Evolutionary conservation across 164 flowering plant genomes (phyloP).

Genomic region (Berberis thunbergii): DNA sequence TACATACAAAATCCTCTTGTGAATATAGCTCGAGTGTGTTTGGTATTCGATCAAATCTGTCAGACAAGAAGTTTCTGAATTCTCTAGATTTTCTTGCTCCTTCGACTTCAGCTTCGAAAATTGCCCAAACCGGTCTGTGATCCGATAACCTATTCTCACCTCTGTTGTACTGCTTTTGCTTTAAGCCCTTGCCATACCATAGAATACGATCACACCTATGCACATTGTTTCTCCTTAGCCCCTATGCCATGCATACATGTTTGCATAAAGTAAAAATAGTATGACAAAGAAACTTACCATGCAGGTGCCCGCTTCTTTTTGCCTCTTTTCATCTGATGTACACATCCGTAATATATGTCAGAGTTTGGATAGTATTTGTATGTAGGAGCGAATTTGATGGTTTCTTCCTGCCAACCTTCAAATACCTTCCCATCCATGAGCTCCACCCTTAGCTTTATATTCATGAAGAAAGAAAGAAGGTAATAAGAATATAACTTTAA

Average conservation of each 20-base stretch:
- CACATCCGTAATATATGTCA: conserved; percentile 37
- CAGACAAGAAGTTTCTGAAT: conserved; percentile 24
- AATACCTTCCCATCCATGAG: conserved; percentile 42
- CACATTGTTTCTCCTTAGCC: not conserved
- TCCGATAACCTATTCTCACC: conserved; percentile 23
- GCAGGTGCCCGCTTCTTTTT: conserved; percentile 57
- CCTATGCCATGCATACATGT: not conserved
- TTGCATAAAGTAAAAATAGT: not conserved
- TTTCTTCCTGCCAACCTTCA: conserved; percentile 55
- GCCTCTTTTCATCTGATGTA: conserved; percentile 18
- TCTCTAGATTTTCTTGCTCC: conserved; percentile 9
- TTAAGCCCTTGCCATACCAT: conserved; percentile 28
- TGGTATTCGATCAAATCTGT: conserved; percentile 24
- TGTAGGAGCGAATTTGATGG: conserved; percentile 48
- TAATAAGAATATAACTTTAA: too few species aligned
- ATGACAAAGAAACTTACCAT: conserved; percentile 26
- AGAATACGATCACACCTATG: conserved; percentile 33
- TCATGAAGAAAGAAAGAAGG: not conserved
- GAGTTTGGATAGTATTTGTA: conserved; percentile 52
- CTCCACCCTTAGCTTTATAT: conserved; percentile 47
- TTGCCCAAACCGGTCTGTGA: conserved; percentile 30
- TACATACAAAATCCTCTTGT: conserved; percentile 11
- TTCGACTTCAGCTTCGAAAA: conserved; percentile 24
- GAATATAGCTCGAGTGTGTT: conserved; percentile 16
- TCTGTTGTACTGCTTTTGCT: conserved; percentile 20